These are phyloP conservation scores for Ploettnerulaceae sp. DNA, from an alignment of 2,329 filamentous ascomycete species.

Conservation along the genomic window DNA sequence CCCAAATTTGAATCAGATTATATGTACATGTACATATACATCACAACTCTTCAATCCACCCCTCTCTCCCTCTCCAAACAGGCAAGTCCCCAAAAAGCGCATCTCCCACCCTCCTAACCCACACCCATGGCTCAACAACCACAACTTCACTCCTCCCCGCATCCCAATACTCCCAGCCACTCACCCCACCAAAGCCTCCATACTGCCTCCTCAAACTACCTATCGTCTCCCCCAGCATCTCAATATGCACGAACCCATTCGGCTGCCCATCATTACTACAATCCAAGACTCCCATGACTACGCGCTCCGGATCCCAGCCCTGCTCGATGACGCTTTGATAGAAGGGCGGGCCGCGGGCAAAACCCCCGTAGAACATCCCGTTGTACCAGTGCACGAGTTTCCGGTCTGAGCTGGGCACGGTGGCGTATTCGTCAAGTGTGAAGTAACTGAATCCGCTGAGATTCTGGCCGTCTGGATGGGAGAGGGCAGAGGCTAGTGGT, in stretches of 20 bases:
- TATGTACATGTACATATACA: too few relatives aligned
- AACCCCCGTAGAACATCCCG: conserved; percentile 85
- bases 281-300: conserved; percentile 76
- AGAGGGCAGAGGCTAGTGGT: conserved; percentile 69
- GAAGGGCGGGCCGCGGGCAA: conserved; percentile 35
- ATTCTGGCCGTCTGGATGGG: conserved; percentile 52
- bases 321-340: conserved; percentile 48
- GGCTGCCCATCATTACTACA: conserved; percentile 62
- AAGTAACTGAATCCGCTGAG: conserved; percentile 78
- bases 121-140: conserved; percentile 61
- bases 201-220: conserved; percentile 46
- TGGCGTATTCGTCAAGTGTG: conserved; percentile 53
- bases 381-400: conserved; percentile 73
- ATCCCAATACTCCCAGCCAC: conserved; percentile 94
- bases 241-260: conserved; percentile 53
- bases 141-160: conserved; percentile 54
- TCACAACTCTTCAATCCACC: too few relatives aligned
- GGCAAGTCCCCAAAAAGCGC: conserved; percentile 17
- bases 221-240: conserved; percentile 50
- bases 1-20: too few relatives aligned
- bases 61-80: conserved; percentile 1
- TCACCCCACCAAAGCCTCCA: conserved; percentile 63
- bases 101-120: conserved; percentile 59
- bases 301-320: conserved; percentile 66
- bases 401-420: conserved; percentile 21